Percentiles rank a stretch among this genome's conserved stretches.
Evolutionary conservation across 768 basidiomycete species (phyloP).

Genomic region (Tylopilus subfusipes): DNA sequence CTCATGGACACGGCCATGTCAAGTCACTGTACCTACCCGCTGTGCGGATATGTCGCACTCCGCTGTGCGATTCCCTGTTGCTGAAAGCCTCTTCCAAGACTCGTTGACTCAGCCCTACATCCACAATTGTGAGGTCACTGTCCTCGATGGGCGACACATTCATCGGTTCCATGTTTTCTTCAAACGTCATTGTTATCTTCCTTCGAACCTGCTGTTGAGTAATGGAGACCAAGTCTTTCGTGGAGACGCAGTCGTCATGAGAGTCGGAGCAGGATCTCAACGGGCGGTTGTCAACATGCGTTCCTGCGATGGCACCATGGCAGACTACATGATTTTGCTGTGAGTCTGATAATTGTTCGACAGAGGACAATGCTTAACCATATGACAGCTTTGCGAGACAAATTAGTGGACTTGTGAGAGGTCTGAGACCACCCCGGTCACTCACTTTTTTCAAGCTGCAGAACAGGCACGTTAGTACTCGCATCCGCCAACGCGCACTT

Average conservation of each 20-base stretch:
- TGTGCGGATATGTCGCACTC: too few relatives aligned
- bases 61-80: neutral
- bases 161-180: conserved; percentile 7
- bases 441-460: too few relatives aligned
- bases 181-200: conserved; percentile 4
- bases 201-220: neutral
- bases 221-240: neutral
- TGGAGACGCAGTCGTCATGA: conserved; percentile 4
- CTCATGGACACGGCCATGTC: too few relatives aligned
- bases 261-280: neutral
- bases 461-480: too few relatives aligned
- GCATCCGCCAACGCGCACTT: too few relatives aligned
- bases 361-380: too few relatives aligned
- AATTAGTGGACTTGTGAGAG: too few relatives aligned
- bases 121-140: conserved; percentile 3
- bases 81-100: conserved; percentile 3
- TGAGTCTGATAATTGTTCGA: too few relatives aligned
- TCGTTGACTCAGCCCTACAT: conserved; percentile 2
- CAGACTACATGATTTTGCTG: neutral
- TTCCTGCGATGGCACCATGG: neutral
- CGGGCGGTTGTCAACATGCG: conserved; percentile 6
- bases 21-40: too few relatives aligned
- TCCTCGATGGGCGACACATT: neutral
- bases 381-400: too few relatives aligned
- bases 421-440: too few relatives aligned